phyloP scores from a whole-genome alignment of 2,329 filamentous ascomycete genomes.

The Aspergillus sergii region DNA sequence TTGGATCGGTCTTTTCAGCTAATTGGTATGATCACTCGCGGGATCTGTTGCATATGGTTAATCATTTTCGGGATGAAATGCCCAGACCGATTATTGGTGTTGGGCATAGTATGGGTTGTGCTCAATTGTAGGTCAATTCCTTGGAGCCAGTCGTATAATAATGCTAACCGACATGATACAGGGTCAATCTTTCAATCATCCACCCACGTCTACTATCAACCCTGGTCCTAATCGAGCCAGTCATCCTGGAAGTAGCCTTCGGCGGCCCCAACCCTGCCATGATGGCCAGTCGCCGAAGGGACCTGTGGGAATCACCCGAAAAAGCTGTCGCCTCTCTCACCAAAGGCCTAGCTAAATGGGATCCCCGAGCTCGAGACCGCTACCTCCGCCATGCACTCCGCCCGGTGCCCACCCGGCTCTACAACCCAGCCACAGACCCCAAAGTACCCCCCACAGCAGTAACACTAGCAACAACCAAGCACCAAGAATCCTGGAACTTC shows the following conservation, averaged over 20 bases:
- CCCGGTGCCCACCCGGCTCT: conserved; percentile 19
- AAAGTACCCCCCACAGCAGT: conserved; percentile 13
- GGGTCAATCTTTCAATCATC: conserved; percentile 65
- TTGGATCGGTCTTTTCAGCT: conserved; percentile 43
- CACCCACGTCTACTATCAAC: conserved; percentile 76
- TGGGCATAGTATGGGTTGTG: conserved; percentile 82
- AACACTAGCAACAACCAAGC: conserved; percentile 23
- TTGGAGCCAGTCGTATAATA: background rate
- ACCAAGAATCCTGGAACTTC: conserved; percentile 19
- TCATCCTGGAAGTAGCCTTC: conserved; percentile 20
- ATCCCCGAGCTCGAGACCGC: conserved; percentile 1
- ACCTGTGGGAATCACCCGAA: conserved; percentile 13
- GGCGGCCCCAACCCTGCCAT: conserved; percentile 11
- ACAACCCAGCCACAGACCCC: conserved; percentile 10
- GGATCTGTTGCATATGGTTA: conserved; percentile 66
- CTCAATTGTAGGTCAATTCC: conserved; percentile 52
- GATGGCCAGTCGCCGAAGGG: conserved; percentile 8
- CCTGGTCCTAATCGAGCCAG: conserved; percentile 71
- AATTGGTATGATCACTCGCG: conserved; percentile 78
- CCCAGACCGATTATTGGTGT: conserved; percentile 69
- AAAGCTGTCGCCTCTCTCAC: background rate
- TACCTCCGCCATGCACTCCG: background rate
- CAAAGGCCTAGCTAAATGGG: background rate
- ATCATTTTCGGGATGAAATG: conserved; percentile 32
- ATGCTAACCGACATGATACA: background rate